Conservation (phyloP, 345 rosid genomes). For the Stellera chamaejasme region DNA sequence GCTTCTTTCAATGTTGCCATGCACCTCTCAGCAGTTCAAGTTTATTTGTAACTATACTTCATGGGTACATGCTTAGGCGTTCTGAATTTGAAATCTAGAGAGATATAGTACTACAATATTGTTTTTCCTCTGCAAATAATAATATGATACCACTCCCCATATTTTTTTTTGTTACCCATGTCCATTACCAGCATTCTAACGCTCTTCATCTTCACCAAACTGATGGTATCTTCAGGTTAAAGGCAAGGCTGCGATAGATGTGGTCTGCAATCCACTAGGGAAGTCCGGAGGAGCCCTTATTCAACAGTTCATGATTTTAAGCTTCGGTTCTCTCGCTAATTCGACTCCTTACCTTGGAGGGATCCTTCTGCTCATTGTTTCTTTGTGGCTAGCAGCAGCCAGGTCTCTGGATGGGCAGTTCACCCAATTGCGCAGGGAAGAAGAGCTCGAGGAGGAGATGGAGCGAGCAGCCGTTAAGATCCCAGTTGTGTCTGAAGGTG, state of each 20-base stretch:
- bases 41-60: no score
- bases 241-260: conserved; percentile 97
- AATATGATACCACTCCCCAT: no score
- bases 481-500: conserved; percentile 53
- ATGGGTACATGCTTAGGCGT: no score
- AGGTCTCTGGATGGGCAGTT: conserved; percentile 77
- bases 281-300: conserved; percentile 95
- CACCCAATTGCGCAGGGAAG: conserved; percentile 66
- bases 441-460: conserved; percentile 96
- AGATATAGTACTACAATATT: no score
- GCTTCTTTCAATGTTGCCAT: no score
- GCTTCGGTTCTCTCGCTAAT: conserved; percentile 87
- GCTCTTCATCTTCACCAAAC: not conserved
- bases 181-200: no score
- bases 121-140: no score
- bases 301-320: conserved; percentile 96
- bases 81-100: no score
- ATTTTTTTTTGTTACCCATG: no score
- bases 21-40: no score
- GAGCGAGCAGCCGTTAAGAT: conserved; percentile 87
- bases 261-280: conserved; percentile 90
- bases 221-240: conserved; percentile 48
- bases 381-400: conserved; percentile 85
- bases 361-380: conserved; percentile 66
- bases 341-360: conserved; percentile 98